Conservation (phyloP, 768 basidiomycete genomes). For the Tubosaeta brunneosetosa region DNA sequence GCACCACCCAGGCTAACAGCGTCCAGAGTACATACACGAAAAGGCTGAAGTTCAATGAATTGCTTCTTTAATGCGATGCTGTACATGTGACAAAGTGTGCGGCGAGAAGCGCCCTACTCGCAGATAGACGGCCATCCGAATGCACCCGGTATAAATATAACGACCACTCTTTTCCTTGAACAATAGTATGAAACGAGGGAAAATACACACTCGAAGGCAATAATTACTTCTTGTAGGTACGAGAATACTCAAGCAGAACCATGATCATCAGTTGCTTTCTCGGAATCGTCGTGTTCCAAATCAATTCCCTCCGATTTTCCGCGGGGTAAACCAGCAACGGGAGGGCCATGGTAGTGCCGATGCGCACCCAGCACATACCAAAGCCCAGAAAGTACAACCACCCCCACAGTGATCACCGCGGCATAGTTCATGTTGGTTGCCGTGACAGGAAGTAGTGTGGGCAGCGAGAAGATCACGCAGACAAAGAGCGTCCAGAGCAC, state of each 20-base stretch:
- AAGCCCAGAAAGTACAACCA: slow-evolving; percentile 27
- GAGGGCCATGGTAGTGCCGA: slow-evolving; percentile 59
- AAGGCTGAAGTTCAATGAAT: too few relatives aligned
- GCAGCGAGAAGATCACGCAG: slow-evolving; percentile 46
- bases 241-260: neutral
- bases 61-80: too few relatives aligned
- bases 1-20: too few relatives aligned
- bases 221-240: neutral
- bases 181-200: neutral
- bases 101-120: too few relatives aligned
- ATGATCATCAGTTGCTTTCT: neutral
- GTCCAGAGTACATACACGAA: too few relatives aligned
- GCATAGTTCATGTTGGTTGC: slow-evolving; percentile 50
- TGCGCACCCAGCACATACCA: slow-evolving; percentile 55
- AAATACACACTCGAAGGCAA: neutral
- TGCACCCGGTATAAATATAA: too few relatives aligned
- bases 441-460: slow-evolving; percentile 47
- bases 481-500: slow-evolving; percentile 45
- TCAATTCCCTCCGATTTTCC: neutral
- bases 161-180: too few relatives aligned
- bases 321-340: slow-evolving; percentile 44
- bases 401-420: slow-evolving; percentile 29
- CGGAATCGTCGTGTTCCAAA: neutral
- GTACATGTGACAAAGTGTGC: too few relatives aligned
- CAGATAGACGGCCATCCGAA: too few relatives aligned